Percentiles rank a stretch among this genome's conserved stretches.
phyloP scores from a whole-genome alignment of 2,329 filamentous ascomycete genomes.

The Cladosporium sp. region DNA sequence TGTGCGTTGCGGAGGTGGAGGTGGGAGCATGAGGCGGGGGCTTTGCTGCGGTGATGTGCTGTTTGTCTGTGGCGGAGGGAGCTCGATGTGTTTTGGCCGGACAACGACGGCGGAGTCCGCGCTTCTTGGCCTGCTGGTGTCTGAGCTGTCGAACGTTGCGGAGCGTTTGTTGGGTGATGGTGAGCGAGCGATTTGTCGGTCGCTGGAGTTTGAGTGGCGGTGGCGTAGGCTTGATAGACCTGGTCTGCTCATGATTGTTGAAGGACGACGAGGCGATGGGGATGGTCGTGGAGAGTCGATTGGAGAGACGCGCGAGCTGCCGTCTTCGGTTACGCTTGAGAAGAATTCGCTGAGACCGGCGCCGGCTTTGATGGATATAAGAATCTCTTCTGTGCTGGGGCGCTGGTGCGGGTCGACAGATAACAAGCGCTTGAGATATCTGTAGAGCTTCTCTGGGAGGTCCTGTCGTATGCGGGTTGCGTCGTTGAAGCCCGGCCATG shows the following conservation, averaged over 20 bases:
- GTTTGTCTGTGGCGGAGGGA: constrained; percentile 18
- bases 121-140: neutral
- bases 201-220: constrained; percentile 25
- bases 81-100: constrained; percentile 26
- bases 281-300: constrained; percentile 42
- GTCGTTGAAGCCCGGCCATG: constrained; percentile 80
- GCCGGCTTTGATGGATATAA: constrained; percentile 72
- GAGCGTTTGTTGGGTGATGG: constrained; percentile 24
- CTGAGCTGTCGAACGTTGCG: neutral
- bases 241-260: constrained; percentile 27
- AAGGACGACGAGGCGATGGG: constrained; percentile 29
- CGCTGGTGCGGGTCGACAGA: constrained; percentile 74
- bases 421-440: constrained; percentile 77
- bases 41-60: constrained; percentile 29
- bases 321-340: constrained; percentile 31
- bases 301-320: constrained; percentile 43
- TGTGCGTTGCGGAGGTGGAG: constrained; percentile 30
- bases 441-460: constrained; percentile 82
- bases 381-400: constrained; percentile 82
- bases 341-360: constrained; percentile 36
- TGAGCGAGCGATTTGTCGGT: constrained; percentile 20
- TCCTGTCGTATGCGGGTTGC: constrained; percentile 67
- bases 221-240: constrained; percentile 23
- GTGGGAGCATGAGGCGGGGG: constrained; percentile 40
- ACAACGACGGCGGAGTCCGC: constrained; percentile 19